Percentiles rank a stretch among this genome's conserved stretches.
Conservation (phyloP, 2,329 filamentous ascomycete species). For the Aureobasidium sp. region DNA sequence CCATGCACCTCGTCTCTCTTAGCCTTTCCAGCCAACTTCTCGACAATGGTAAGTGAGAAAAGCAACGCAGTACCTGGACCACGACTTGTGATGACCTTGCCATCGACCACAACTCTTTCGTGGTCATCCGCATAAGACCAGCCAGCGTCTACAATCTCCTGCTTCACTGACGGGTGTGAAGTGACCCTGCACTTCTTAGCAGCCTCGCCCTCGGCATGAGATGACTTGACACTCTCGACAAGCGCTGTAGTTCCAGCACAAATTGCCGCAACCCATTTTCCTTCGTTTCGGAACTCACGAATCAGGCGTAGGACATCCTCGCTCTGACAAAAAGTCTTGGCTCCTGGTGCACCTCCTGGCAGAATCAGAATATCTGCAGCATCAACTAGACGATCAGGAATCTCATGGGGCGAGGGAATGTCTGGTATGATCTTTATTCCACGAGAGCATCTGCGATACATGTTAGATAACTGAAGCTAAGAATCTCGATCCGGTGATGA, state of each 20-base stretch:
- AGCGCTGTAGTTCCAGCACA: conserved; percentile 34
- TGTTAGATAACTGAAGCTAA: neutral
- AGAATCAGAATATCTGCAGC: conserved; percentile 31
- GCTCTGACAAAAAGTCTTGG: conserved; percentile 28
- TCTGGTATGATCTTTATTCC: conserved; percentile 33
- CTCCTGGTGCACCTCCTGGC: conserved; percentile 32
- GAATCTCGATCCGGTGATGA: neutral
- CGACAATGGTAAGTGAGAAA: conserved; percentile 34
- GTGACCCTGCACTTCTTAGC: conserved; percentile 25
- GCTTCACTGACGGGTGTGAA: conserved; percentile 32
- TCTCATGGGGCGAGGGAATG: conserved; percentile 21
- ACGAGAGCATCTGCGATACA: conserved; percentile 28
- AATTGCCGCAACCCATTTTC: conserved; percentile 31
- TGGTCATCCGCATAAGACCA: conserved; percentile 33
- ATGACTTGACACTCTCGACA: conserved; percentile 22
- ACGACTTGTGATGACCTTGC: conserved; percentile 29
- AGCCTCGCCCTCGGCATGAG: conserved; percentile 15
- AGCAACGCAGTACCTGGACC: conserved; percentile 34
- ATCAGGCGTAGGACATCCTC: conserved; percentile 27
- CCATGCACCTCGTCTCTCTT: conserved; percentile 44
- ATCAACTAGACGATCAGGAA: conserved; percentile 18
- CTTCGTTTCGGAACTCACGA: conserved; percentile 24
- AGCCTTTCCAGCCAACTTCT: conserved; percentile 33
- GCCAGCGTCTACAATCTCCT: conserved; percentile 24
- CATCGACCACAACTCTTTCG: conserved; percentile 29